Conservation (phyloP, 495 filamentous ascomycete genomes). For the Talaromyces nanjingensis region DNA sequence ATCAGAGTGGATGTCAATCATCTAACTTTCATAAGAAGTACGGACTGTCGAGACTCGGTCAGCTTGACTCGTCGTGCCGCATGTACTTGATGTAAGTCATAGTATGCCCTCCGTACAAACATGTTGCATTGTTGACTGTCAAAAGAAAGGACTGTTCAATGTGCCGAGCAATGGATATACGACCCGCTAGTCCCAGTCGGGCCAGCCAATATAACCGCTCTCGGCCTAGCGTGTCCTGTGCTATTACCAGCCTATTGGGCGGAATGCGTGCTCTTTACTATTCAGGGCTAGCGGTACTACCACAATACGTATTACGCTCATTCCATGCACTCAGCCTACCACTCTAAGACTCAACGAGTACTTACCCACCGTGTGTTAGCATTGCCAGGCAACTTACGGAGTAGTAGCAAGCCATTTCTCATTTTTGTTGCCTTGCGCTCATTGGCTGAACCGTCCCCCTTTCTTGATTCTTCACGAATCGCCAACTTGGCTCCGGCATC, state of each 20-base stretch:
- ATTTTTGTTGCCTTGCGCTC: neutral
- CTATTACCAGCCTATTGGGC: too few relatives aligned
- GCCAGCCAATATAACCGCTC: neutral
- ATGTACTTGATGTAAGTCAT: too few relatives aligned
- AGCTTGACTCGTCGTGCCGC: neutral
- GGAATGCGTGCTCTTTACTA: neutral
- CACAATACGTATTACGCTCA: neutral
- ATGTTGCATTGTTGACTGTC: too few relatives aligned
- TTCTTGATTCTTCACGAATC: neutral
- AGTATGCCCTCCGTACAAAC: too few relatives aligned
- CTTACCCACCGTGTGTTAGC: neutral
- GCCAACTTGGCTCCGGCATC: neutral
- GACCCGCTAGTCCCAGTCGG: neutral
- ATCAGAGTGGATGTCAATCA: neutral
- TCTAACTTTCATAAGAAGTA: neutral
- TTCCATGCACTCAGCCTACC: neutral
- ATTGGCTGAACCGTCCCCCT: neutral
- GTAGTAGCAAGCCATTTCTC: neutral
- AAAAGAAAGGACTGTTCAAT: neutral
- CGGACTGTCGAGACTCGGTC: too few relatives aligned
- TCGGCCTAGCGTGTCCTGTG: neutral
- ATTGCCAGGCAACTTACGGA: too few relatives aligned
- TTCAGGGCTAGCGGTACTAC: neutral
- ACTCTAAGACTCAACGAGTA: too few relatives aligned
- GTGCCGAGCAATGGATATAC: neutral